Evolutionary conservation across 2,329 filamentous ascomycete species (phyloP).

Genomic region (Ciborinia camelliae): DNA sequence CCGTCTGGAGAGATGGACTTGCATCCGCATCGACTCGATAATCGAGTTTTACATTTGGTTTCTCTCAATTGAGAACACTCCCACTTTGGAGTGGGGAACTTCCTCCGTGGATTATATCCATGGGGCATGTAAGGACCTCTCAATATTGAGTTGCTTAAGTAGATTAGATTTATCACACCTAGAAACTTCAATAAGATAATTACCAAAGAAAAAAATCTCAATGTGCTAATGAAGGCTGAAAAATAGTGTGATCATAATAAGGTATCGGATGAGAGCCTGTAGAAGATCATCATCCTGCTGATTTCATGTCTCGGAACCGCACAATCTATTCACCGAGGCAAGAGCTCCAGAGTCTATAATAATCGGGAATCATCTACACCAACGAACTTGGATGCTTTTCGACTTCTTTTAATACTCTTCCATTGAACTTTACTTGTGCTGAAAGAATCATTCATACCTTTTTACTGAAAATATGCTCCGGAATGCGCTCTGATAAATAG

Average conservation of each 20-base stretch:
- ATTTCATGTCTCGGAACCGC: constrained; percentile 13
- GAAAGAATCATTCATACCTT: not conserved
- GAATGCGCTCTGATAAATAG: constrained; percentile 38
- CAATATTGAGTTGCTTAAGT: not conserved
- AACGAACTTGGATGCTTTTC: not conserved
- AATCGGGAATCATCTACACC: not conserved
- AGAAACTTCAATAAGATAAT: not conserved
- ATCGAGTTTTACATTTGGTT: constrained; percentile 1
- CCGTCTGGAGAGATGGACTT: constrained; percentile 8
- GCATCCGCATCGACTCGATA: not conserved
- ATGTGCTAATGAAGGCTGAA: not conserved
- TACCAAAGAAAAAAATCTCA: not conserved
- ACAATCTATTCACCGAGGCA: constrained; percentile 12
- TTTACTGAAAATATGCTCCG: constrained; percentile 18
- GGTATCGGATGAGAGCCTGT: not conserved
- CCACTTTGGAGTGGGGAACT: constrained; percentile 3
- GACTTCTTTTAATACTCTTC: not conserved
- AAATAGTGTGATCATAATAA: not conserved
- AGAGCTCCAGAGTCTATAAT: constrained; percentile 8
- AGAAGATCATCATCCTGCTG: constrained; percentile 10
- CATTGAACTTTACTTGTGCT: not conserved
- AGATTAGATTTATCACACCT: constrained; percentile 8
- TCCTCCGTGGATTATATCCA: not conserved
- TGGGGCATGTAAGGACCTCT: constrained; percentile 5
- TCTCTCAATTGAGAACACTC: not conserved